Evolutionary conservation across 768 basidiomycete species (phyloP).

Genomic region (Russula earlei): DNA sequence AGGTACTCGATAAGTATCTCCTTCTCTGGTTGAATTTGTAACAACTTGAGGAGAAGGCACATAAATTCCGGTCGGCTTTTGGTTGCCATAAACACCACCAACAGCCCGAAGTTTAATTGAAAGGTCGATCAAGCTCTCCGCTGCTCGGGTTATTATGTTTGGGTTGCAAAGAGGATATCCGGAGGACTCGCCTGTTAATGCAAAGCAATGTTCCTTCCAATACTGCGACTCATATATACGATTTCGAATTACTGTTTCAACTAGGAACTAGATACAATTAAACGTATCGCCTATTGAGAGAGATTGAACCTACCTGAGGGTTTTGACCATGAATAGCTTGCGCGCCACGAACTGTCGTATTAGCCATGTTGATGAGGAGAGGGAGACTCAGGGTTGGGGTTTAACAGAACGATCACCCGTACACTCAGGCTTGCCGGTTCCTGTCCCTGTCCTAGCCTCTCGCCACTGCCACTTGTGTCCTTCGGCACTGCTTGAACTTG

Average conservation of each 20-base stretch:
- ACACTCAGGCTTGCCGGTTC: no score
- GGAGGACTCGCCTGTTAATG: conserved; percentile 64
- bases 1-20: conserved; percentile 95
- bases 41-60: conserved; percentile 83
- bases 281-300: conserved; percentile 14
- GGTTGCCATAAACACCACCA: conserved; percentile 94
- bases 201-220: conserved; percentile 99
- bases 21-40: conserved; percentile 96
- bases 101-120: conserved; percentile 73
- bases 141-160: conserved; percentile 31
- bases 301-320: conserved; percentile 61
- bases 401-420: no score
- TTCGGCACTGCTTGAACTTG: no score
- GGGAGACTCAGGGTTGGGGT: no score
- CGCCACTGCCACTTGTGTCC: no score
- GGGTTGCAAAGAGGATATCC: neutral
- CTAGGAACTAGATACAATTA: conserved; percentile 55
- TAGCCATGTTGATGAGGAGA: conserved; percentile 52
- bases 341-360: conserved; percentile 84
- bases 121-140: conserved; percentile 89
- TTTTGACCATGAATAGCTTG: conserved; percentile 92
- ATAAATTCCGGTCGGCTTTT: conserved; percentile 91
- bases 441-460: no score
- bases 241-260: conserved; percentile 93
- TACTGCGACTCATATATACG: conserved; percentile 90